phyloP scores from a whole-genome alignment of 2,329 filamentous ascomycete genomes.

The Ceratocystis destructans region DNA sequence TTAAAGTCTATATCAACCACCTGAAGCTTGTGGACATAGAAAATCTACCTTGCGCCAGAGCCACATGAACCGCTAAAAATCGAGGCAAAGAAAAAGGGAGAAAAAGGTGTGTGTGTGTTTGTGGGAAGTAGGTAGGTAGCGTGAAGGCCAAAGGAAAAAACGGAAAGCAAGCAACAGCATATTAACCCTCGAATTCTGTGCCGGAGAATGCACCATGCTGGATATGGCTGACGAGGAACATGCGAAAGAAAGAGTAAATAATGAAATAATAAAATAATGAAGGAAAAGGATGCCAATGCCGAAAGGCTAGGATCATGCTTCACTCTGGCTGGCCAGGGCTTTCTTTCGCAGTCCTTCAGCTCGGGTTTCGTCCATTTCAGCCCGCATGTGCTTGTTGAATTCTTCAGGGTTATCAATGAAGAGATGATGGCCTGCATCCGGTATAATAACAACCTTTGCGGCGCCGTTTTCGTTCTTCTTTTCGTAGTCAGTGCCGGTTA shows the following conservation, averaged over 20 bases:
- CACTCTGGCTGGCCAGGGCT: neutral
- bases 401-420: conserved; percentile 46
- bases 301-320: neutral
- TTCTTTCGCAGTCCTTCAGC: conserved; percentile 22
- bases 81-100: neutral
- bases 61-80: neutral
- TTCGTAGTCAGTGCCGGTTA: conserved; percentile 52
- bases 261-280: neutral
- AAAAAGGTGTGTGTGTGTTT: neutral
- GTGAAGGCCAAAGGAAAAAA: neutral
- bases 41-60: neutral
- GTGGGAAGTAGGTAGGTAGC: neutral
- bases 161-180: neutral
- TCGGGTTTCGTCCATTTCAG: conserved; percentile 40
- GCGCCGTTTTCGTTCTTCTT: conserved; percentile 59
- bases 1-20: conserved; percentile 3
- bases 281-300: neutral
- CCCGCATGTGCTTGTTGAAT: conserved; percentile 40
- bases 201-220: neutral
- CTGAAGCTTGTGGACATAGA: neutral
- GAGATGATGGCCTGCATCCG: conserved; percentile 44
- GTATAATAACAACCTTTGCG: conserved; percentile 68
- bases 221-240: neutral
- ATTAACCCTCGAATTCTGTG: neutral
- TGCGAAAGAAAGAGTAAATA: neutral